A percentile compares a stretch with the other conserved stretches of the same genome.
phyloP scores from a whole-genome alignment of 495 filamentous ascomycete species.

The Polyplosphaeria fusca region DNA sequence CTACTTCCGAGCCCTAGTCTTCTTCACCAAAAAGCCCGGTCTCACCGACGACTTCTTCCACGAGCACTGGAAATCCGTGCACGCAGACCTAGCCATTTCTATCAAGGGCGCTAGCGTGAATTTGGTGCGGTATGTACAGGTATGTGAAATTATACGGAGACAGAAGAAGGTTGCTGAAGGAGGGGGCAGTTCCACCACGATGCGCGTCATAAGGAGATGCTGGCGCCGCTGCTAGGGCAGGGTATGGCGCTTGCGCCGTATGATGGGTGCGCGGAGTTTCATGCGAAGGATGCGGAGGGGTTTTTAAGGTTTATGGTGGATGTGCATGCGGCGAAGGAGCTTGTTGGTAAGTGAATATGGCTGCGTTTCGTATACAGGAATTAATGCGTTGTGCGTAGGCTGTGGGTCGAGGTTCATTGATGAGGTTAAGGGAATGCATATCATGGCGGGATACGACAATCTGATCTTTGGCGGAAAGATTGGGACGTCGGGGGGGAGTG shows the following conservation, averaged over 20 bases:
- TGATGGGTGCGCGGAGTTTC: conserved; percentile 7
- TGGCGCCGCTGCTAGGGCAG: not conserved
- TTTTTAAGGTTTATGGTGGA: not conserved
- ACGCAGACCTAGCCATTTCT: conserved; percentile 4
- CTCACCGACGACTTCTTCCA: conserved; percentile 7
- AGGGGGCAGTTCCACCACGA: conserved; percentile 2
- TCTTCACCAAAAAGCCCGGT: conserved; percentile 14
- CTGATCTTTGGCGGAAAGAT: not conserved
- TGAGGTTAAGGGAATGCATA: not conserved
- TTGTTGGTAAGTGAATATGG: not conserved
- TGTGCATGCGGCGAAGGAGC: not conserved
- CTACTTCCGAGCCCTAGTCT: conserved; percentile 2
- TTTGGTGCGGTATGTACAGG: conserved; percentile 1
- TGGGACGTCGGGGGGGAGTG: not conserved
- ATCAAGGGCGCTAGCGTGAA: not conserved
- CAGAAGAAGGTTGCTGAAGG: not conserved
- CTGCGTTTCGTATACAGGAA: not conserved
- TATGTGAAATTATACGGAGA: not conserved
- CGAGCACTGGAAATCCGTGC: conserved; percentile 8
- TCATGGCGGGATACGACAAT: not conserved
- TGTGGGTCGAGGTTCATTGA: not conserved
- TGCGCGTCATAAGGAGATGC: not conserved
- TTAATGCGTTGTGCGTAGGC: not conserved
- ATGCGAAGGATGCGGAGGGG: not conserved
- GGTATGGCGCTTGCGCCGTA: not conserved